Conservation (phyloP, 108 stramenopile genomes). For the Nitzschia sp. region DNA sequence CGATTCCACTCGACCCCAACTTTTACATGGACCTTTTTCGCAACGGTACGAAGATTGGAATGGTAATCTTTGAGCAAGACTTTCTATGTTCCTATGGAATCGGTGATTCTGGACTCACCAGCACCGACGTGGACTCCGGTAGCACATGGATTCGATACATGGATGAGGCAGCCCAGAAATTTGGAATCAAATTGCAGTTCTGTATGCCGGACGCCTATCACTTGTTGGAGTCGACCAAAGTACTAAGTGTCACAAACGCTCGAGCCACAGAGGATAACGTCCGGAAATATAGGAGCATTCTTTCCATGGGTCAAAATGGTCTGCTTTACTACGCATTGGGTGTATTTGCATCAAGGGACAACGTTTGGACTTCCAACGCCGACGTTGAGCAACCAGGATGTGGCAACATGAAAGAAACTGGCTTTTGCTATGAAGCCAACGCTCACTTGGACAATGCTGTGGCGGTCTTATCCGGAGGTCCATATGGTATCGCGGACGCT, state of each 20-base stretch:
- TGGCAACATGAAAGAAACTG: constrained; percentile 2
- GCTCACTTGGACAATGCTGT: constrained; percentile 27
- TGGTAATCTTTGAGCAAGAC: constrained; percentile 25
- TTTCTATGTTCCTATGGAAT: constrained; percentile 21
- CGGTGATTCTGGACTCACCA: constrained; percentile 9
- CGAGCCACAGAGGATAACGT: constrained; percentile 18
- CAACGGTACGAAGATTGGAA: constrained; percentile 19
- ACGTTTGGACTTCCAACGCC: constrained; percentile 16
- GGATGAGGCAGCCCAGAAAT: constrained; percentile 6
- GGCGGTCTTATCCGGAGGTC: constrained; percentile 24
- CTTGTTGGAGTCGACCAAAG: constrained; percentile 2
- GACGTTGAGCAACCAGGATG: constrained; percentile 9
- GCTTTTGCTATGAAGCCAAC: constrained; percentile 19
- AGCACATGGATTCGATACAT: constrained; percentile 7
- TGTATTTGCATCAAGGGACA: constrained; percentile 15
- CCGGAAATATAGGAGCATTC: background rate
- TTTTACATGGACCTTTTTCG: constrained; percentile 22
- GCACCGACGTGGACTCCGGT: constrained; percentile 15
- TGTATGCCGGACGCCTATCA: constrained; percentile 23
- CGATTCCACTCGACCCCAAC: constrained; percentile 19
- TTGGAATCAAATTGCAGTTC: constrained; percentile 12
- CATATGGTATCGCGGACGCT: constrained; percentile 19
- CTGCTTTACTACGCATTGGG: constrained; percentile 16
- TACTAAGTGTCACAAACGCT: constrained; percentile 10
- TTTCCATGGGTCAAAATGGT: constrained; percentile 20